Percentiles rank a stretch among this genome's conserved stretches.
These are phyloP conservation scores for Fraxinus baroniana DNA, from an alignment of 305 asterid species.

Conservation along the genomic window DNA sequence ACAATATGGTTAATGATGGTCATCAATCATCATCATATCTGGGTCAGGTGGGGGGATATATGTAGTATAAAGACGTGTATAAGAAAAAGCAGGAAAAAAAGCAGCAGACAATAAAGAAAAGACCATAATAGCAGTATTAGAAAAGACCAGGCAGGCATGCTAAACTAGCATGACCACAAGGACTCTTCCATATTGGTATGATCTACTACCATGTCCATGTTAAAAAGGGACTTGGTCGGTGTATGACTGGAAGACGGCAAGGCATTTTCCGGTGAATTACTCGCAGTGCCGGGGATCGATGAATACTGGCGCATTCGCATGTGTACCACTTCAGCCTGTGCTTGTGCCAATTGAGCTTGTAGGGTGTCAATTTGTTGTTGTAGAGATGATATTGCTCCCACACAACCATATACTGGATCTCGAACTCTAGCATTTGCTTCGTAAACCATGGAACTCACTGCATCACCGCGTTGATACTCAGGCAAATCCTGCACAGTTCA, in stretches of 20 bases:
- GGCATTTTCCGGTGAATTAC: slow-evolving; percentile 43
- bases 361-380: slow-evolving; percentile 72
- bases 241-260: slow-evolving; percentile 45
- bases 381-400: slow-evolving; percentile 78
- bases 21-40: slow-evolving; percentile 39
- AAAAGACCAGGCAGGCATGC: slow-evolving; percentile 21
- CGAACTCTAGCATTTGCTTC: slow-evolving; percentile 85
- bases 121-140: slow-evolving; percentile 24
- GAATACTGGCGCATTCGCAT: slow-evolving; percentile 75
- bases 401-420: slow-evolving; percentile 89
- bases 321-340: slow-evolving; percentile 87
- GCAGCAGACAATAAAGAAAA: slow-evolving; percentile 36
- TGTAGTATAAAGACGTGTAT: slow-evolving; percentile 20
- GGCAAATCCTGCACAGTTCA: slow-evolving; percentile 57
- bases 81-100: not conserved
- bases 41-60: slow-evolving; percentile 34
- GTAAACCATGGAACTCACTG: slow-evolving; percentile 83
- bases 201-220: slow-evolving; percentile 59
- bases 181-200: slow-evolving; percentile 59
- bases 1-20: slow-evolving; percentile 46
- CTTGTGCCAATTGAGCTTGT: slow-evolving; percentile 66
- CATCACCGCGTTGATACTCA: slow-evolving; percentile 71
- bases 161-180: slow-evolving; percentile 53
- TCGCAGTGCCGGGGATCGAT: slow-evolving; percentile 14
- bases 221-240: slow-evolving; percentile 51